These are phyloP conservation scores for Solidago caesia DNA, from an alignment of 129 eudicot genomes.

Conservation along the genomic window DNA sequence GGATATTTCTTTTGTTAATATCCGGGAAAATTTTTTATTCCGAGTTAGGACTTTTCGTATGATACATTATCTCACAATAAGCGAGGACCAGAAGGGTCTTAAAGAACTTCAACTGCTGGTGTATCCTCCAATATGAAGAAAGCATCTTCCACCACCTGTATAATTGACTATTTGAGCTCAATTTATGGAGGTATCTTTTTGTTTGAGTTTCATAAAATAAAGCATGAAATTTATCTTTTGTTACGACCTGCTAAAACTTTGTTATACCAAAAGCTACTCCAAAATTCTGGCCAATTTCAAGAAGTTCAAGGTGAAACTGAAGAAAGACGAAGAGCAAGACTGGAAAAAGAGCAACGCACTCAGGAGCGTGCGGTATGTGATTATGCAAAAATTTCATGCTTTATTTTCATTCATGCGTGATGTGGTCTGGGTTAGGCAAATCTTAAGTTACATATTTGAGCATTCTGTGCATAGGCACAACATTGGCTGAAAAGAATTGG, in stretches of 20 bases:
- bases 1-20: too few species aligned
- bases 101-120: slow-evolving; percentile 48
- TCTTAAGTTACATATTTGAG: background rate
- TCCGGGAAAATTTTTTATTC: too few species aligned
- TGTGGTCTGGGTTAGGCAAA: background rate
- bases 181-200: slow-evolving; percentile 69
- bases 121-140: slow-evolving; percentile 69
- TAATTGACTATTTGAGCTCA: slow-evolving; percentile 85
- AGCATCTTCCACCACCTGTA: slow-evolving; percentile 72
- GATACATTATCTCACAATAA: too few species aligned
- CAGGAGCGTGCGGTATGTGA: slow-evolving; percentile 16
- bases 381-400: background rate
- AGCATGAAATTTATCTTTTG: background rate
- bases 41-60: too few species aligned
- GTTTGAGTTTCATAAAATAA: background rate
- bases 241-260: background rate
- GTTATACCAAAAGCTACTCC: slow-evolving; percentile 4
- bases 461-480: background rate
- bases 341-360: slow-evolving; percentile 7
- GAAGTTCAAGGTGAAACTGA: slow-evolving; percentile 14
- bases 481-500: slow-evolving; percentile 10
- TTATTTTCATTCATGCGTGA: background rate
- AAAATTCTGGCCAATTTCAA: background rate
- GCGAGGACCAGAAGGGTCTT: slow-evolving; percentile 58
- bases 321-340: slow-evolving; percentile 12